A percentile compares a stretch with the other conserved stretches of the same genome.
Evolutionary conservation across 768 basidiomycete species (phyloP).

Genomic region (Gyrodon lividus): DNA sequence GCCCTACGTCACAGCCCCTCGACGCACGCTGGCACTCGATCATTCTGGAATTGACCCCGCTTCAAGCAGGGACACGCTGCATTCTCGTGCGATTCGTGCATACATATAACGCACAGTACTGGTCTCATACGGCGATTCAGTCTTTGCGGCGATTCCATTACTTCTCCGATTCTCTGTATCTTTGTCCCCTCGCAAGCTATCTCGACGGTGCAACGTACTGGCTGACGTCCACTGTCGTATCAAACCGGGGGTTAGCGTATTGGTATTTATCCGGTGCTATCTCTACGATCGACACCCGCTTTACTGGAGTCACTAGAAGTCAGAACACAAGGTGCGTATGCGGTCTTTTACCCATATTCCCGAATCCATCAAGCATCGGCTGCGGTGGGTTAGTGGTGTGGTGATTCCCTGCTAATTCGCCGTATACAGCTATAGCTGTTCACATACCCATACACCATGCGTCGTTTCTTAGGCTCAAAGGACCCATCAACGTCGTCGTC

Average conservation of each 20-base stretch:
- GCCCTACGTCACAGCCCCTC: constrained; percentile 4
- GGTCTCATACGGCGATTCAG: constrained; percentile 9
- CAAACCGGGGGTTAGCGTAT: not conserved
- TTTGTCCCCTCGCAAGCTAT: not conserved
- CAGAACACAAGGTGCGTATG: constrained; percentile 14
- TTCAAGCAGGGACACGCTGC: constrained; percentile 18
- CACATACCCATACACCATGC: constrained; percentile 23
- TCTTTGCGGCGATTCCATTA: constrained; percentile 10
- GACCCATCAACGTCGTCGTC: constrained; percentile 12
- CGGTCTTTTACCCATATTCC: constrained; percentile 5
- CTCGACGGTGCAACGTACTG: constrained; percentile 2
- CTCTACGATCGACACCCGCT: too few relatives aligned
- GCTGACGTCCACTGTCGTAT: constrained; percentile 1
- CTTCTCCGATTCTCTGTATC: not conserved
- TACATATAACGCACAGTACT: constrained; percentile 23
- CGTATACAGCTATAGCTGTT: constrained; percentile 12
- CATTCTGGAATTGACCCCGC: constrained; percentile 8
- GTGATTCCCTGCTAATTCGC: constrained; percentile 14
- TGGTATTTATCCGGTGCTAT: constrained; percentile 1
- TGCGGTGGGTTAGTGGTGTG: constrained; percentile 18
- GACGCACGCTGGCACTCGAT: too few relatives aligned
- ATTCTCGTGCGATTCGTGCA: constrained; percentile 7
- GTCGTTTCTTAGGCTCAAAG: constrained; percentile 32
- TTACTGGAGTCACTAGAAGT: not conserved
- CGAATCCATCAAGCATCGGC: constrained; percentile 10